A percentile compares a stretch with the other conserved stretches of the same genome.
phyloP scores from a whole-genome alignment of 148 eudicot species.

The Amaranthus cruentus region DNA sequence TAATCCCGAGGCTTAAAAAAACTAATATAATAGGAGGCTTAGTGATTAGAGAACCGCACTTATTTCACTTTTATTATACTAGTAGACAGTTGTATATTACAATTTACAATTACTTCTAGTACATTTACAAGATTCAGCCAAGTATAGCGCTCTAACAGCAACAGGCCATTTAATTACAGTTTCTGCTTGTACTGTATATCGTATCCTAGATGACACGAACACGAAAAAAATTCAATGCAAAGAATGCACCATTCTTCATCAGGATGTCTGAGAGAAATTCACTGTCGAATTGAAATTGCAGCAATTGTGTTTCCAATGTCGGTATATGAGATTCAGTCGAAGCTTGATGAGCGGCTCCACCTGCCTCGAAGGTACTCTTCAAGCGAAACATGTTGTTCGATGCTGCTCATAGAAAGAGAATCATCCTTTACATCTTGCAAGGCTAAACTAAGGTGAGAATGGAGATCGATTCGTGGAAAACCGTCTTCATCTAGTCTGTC shows the following conservation, averaged over 20 bases:
- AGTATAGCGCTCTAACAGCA: not conserved
- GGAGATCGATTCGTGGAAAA: slow-evolving; percentile 52
- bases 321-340: slow-evolving; percentile 38
- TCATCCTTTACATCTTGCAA: slow-evolving; percentile 78
- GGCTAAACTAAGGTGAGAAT: slow-evolving; percentile 80
- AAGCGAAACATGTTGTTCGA: slow-evolving; percentile 63
- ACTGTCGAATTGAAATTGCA: slow-evolving; percentile 10
- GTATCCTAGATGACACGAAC: slow-evolving; percentile 7
- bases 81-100: not conserved
- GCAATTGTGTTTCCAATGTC: slow-evolving; percentile 5
- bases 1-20: not conserved
- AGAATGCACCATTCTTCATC: not conserved
- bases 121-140: slow-evolving; percentile 3
- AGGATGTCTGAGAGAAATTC: not conserved
- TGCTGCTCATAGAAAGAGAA: slow-evolving; percentile 68
- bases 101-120: not conserved
- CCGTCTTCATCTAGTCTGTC: slow-evolving; percentile 49
- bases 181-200: not conserved
- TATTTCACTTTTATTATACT: slow-evolving; percentile 2
- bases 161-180: not conserved
- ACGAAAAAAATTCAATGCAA: slow-evolving; percentile 5
- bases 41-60: not conserved
- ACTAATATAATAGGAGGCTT: not conserved
- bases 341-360: slow-evolving; percentile 89
- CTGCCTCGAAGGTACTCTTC: slow-evolving; percentile 87